phyloP scores from a whole-genome alignment of 192 early-diverging fungal genomes.

The Phycomyces nitens region DNA sequence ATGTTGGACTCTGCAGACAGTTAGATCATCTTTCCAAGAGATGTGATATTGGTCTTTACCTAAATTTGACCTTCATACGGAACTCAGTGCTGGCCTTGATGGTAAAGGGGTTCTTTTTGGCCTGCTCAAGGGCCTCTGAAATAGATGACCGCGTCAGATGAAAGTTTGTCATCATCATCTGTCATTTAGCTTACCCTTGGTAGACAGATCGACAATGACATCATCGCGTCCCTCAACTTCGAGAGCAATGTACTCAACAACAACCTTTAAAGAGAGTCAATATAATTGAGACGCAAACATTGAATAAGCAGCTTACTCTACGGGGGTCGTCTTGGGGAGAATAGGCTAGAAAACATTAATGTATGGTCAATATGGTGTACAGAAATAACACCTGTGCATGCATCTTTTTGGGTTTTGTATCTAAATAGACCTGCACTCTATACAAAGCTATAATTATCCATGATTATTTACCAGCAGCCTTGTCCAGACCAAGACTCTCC shows the following conservation, averaged over 20 bases:
- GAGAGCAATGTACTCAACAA: constrained; percentile 67
- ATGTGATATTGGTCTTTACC: constrained; percentile 19
- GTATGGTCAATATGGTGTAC: too few species aligned
- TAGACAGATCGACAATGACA: constrained; percentile 75
- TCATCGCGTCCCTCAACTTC: constrained; percentile 73
- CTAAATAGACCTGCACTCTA: too few species aligned
- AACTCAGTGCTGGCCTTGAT: constrained; percentile 98
- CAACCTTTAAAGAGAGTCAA: constrained; percentile 45
- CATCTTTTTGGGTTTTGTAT: too few species aligned
- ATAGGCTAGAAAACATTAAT: constrained; percentile 18
- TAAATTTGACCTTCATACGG: constrained; percentile 89
- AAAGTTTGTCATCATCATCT: constrained; percentile 3
- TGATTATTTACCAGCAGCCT: constrained; percentile 51
- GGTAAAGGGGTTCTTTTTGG: constrained; percentile 71
- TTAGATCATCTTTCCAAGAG: neutral
- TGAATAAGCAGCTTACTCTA: constrained; percentile 26
- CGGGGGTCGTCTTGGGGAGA: constrained; percentile 58
- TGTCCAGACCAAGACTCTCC: constrained; percentile 80
- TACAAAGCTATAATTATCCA: too few species aligned
- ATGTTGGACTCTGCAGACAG: constrained; percentile 70
- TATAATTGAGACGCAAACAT: too few species aligned
- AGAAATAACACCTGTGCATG: too few species aligned
- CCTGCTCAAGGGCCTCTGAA: constrained; percentile 57
- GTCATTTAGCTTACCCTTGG: constrained; percentile 50
- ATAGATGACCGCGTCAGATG: too few species aligned